phyloP scores from a whole-genome alignment of 2,329 filamentous ascomycete genomes.

The Didymella glomerata region DNA sequence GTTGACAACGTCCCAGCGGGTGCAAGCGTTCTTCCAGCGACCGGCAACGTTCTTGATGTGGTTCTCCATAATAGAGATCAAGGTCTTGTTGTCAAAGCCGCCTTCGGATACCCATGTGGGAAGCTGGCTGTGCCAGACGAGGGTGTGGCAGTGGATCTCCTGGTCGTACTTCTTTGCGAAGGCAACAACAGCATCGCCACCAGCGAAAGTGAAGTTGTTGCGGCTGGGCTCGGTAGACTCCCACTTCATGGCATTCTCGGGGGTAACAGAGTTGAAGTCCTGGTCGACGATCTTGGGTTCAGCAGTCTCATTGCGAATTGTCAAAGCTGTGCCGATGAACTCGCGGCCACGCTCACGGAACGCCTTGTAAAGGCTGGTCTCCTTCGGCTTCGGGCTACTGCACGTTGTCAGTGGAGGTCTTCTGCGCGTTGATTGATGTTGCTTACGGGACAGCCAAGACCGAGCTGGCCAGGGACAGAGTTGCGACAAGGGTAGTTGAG shows the following conservation, averaged over 20 bases:
- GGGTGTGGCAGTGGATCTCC: conserved; percentile 51
- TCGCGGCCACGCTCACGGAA: conserved; percentile 33
- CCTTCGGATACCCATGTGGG: conserved; percentile 52
- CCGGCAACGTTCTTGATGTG: conserved; percentile 53
- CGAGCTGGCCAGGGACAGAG: conserved; percentile 35
- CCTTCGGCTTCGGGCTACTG: conserved; percentile 21
- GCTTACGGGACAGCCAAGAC: conserved; percentile 30
- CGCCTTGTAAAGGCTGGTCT: conserved; percentile 38
- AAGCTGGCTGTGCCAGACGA: conserved; percentile 55
- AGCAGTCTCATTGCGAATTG: conserved; percentile 35
- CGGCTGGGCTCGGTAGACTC: conserved; percentile 50
- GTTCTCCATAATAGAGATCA: conserved; percentile 53
- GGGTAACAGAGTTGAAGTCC: conserved; percentile 44
- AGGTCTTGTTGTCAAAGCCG: conserved; percentile 51
- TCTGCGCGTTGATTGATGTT: no score
- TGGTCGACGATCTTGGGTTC: conserved; percentile 38
- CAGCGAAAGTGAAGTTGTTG: conserved; percentile 50
- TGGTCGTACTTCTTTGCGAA: conserved; percentile 49
- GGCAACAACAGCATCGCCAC: conserved; percentile 47
- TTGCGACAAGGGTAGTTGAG: conserved; percentile 33
- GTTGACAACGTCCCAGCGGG: conserved; percentile 53
- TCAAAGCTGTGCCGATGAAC: conserved; percentile 41
- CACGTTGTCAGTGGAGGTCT: neutral
- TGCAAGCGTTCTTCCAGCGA: conserved; percentile 52
- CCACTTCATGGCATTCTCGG: conserved; percentile 45